Base-by-base conservation (phyloP, 2,329 filamentous ascomycete genomes). In the Neonectria faginata region DNA sequence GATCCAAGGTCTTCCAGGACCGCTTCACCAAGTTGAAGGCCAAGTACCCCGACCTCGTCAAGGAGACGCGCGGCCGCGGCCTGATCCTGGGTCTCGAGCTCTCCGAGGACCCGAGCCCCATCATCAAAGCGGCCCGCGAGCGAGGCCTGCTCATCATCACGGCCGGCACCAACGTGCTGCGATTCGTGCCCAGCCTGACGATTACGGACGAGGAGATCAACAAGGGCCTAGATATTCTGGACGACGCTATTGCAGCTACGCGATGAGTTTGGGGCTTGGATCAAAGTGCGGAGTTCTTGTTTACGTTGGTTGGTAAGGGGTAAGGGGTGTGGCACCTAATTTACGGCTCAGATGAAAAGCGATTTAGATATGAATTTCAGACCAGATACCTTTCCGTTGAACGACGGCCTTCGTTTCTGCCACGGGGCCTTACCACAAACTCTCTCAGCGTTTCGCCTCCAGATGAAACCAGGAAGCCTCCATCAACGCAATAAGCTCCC, bases 71-170 rank as follows among this genome's bases (percentile, higher is more conserved):
- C 62, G 96, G 96, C 11, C 88, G 88, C 60, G 96, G 96, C 9
- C 79, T 99, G 74, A 93, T 98, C 62, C 81, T 98, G 10, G 96
- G 96, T 25, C 79, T 97, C 48, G 96, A 99, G 81, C 82, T 99
- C 61, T 88, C 85, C 7, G 83, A 88, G 68, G 91, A 96, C 76
- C 92, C 89, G 31, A 85, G 86, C 18, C 86, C 85, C 12, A 89
- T 99, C 64, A 85, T 99, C 65, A 93, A 91, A 68, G 94, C 94
- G 11, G 94, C 94, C 18, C 85, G 96, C 66, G 93, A 98, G 82
- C 86, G 93, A 64, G 96, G 96, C 0, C 79, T 99, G 74, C 79
- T 99, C 64, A 85, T 99, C 64, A 97, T 99, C 75, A 97, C 94
- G 1, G 95, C 93, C 29, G 96, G 96, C 1, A 94, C 90, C 31